Percentiles rank a stretch among this genome's conserved stretches.
Evolutionary conservation across 768 basidiomycete genomes (phyloP).

Genomic region (Boletus reticuloceps): DNA sequence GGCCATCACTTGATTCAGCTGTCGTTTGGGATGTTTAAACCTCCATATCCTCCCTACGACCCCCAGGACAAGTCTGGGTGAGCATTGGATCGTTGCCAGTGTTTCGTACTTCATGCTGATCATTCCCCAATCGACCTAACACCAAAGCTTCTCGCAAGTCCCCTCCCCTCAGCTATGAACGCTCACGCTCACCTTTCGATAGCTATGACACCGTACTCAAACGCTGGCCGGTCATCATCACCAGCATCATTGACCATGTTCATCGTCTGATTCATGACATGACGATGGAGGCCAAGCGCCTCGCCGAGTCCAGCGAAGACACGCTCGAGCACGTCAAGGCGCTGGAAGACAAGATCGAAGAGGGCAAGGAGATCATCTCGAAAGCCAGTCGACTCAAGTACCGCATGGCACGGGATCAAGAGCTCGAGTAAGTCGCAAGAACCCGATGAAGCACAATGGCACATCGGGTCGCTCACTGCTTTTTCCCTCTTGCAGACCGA

Average conservation of each 20-base stretch:
- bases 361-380: slow-evolving; percentile 77
- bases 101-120: neutral
- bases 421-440: slow-evolving; percentile 52
- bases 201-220: slow-evolving; percentile 79
- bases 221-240: slow-evolving; percentile 85
- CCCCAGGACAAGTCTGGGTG: slow-evolving; percentile 68
- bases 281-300: slow-evolving; percentile 38
- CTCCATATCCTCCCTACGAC: slow-evolving; percentile 70
- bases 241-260: slow-evolving; percentile 73
- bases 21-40: slow-evolving; percentile 35
- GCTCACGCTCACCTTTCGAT: slow-evolving; percentile 2
- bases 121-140: neutral
- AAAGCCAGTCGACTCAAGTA: slow-evolving; percentile 79
- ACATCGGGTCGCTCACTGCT: neutral
- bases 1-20: neutral
- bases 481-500: slow-evolving; percentile 41
- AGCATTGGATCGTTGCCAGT: slow-evolving; percentile 10
- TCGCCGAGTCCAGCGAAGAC: slow-evolving; percentile 6
- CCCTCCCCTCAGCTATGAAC: neutral
- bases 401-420: slow-evolving; percentile 77
- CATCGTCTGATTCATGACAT: slow-evolving; percentile 66
- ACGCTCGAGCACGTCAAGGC: slow-evolving; percentile 18
- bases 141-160: slow-evolving; percentile 62
- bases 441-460: too few species aligned
- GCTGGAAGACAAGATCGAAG: slow-evolving; percentile 49